Conservation (phyloP, 1,284 basidiomycete species). For the Puccinia horiana region DNA sequence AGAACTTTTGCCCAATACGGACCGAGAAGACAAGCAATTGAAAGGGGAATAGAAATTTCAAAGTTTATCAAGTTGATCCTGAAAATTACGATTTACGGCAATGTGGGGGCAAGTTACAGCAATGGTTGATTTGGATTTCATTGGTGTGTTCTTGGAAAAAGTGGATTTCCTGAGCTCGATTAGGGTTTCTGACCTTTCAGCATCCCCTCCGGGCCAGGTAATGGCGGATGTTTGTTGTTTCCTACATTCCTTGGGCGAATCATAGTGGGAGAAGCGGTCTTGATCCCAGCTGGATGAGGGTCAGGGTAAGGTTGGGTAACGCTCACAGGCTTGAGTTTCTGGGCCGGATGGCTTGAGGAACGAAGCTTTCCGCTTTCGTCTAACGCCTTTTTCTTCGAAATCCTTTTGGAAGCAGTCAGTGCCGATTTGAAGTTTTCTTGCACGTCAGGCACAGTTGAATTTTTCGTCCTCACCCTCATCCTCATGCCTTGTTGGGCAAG, state of each 20-base stretch:
- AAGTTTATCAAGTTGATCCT: neutral
- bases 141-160: neutral
- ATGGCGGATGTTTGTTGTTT: neutral
- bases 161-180: neutral
- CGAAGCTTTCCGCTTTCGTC: neutral
- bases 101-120: neutral
- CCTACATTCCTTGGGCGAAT: neutral
- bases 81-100: neutral
- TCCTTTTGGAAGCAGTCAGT: neutral
- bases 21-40: too few relatives aligned
- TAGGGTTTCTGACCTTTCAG: slow-evolving; percentile 3
- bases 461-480: slow-evolving; percentile 20
- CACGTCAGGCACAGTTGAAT: neutral
- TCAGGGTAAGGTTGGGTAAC: neutral
- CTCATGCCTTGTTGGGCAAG: slow-evolving; percentile 20
- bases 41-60: too few relatives aligned
- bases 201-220: neutral
- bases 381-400: neutral
- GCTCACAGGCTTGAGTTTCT: neutral
- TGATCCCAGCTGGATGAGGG: neutral
- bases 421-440: neutral
- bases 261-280: neutral
- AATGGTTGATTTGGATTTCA: neutral
- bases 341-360: neutral
- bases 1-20: too few relatives aligned